Evolutionary conservation across 176 grass and related monocot genomes (phyloP), one percentile per base, ranked within the genome.

Genomic region (Bolboschoenus planiculmis): DNA sequence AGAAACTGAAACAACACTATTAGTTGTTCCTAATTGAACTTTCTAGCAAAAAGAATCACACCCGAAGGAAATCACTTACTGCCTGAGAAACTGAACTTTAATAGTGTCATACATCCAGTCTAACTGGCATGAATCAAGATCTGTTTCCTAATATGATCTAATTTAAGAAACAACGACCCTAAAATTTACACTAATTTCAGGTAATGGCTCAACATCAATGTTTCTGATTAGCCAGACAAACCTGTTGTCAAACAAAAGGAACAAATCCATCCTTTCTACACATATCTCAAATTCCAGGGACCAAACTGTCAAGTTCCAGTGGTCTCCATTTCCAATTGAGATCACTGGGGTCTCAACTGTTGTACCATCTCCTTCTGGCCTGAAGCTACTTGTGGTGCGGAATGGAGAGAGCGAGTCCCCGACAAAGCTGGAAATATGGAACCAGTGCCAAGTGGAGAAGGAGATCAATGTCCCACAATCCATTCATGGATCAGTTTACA

Each of bases 281-380:
- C 90, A 91, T 77, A 93, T 95, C 21, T 98, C 85, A 79, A 95
- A 90, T 83, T 58, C 60, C 73, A 62, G 78, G 61, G 76, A 91
- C 62, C 80, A 90, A 15, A 78, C 95, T 29, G 85, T 84, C 2
- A 67, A 85, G 53, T 95, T 98, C 55, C 82, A 90, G 23, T 98
- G 95, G 95, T 90, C 95, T 73, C 87, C 95, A 10, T 95, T 94
- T 64, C 95, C 95, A 2, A 89, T 88, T 78, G 95, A 98, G 89
- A 93, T 98, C 82, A 85, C 2, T 23, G 95, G 92, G 18, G 90
- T 85, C 48, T 92, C 92, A 59, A 86, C 90, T 64, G 78, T 94
- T 27, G 77, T 93, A 84, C 95, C 92, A 81, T 94, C 92, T 0
- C 92, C 95, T 0, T 97, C 95, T 7, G 92, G 95, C 7, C 70